Base-by-base conservation (phyloP, 371 early-diverging fungal genomes). In the Furculomyces boomerangus region DNA sequence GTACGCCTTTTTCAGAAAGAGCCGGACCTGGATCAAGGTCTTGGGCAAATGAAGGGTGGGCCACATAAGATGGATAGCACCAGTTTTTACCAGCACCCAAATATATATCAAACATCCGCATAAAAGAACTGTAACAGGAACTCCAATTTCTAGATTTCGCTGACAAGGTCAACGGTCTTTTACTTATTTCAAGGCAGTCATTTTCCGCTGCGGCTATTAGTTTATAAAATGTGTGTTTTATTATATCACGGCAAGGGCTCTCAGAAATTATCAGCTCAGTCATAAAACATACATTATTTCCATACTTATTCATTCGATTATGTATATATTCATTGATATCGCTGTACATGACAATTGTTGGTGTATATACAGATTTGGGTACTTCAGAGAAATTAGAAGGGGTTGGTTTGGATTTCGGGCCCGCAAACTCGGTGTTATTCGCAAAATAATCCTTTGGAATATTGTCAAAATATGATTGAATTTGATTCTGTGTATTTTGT, bases 1-100 rank as follows among this genome's bases (percentile, higher is more conserved):
- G 57, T 28, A 67, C 54, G 1, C 68, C 68, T 50, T 58, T 67
- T 56, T 67, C 68, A 27, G 61, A 62, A 3, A 67, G 54, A 0
- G 50, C 68, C 0, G 60, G 60, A 1, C 68, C 68, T 3, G 68
- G 68, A 58, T 67, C 68, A 30, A 67, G 52, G 32, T 67, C 68
- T 31, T 64, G 59, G 35, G 62, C 50, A 16, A 67, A 28, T 7
- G 56, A 31, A 32, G 61, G 62, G 56, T 66, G 59, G 1, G 68
- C 59, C 37, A 67, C 58, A 2, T 62, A 58, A 24, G 61, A 64
- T 1, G 62, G 59, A 8, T 62, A 61, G 10, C 59, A 43, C 26
- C 63, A 52, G 30, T 60, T 57, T 50, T 46, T 60, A 1, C 56
- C 52, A 8, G 60, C 56, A 2, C 68, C 68, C 14, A 67, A 58